Base-by-base conservation (phyloP, 768 basidiomycete genomes). In the Sarcodon sp. region DNA sequence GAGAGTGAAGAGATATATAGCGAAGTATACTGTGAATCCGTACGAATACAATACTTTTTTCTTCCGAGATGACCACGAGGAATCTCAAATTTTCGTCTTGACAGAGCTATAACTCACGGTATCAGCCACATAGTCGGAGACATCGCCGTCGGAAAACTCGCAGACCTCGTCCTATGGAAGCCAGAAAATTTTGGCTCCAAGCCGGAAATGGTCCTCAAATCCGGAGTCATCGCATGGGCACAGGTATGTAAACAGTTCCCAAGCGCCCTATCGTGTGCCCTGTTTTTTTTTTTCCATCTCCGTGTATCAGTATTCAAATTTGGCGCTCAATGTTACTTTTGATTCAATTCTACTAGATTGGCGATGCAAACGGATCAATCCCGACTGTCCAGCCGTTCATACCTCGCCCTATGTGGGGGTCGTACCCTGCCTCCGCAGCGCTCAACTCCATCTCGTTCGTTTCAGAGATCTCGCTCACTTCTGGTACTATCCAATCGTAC, bases 21-120 rank as follows among this genome's bases (percentile, higher is more conserved):
- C 93, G 12, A 99, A 98, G 62, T 98, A 97, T 65, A 98, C 96
- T 11, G 79, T 98, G 61, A 98, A 99, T 60, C 92, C 94, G 90
- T 94, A 55, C 55, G 90, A 72, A 6, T 45, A 27, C 21, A 27
- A 27, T 38, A 37, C 15, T 43, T 33, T 48, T 34, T 43, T 37
- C 51, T 21, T 21, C 41, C n/a, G n/a, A 35, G 1, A 11, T 39
- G 13, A 1, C 21, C 21, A 33, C 35, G n/a, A 10, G 12, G 3
- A 11, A 6, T 18, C 36, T 48, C 47, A 43, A 50, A 41, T 48
- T n/a, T 35, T 41, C 11, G 18, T 50, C 31, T 39, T 7, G 2
- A 7, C 55, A 93, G 92, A 0, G 96, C 96, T 0, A 85, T 99
- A 52, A 82, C 89, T 0, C 93, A 98, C 51, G 96, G 96, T 1